Evolutionary conservation across 2,329 filamentous ascomycete species (phyloP), one percentile per base, ranked within the genome.

Genomic region (Colletotrichum truncatum): DNA sequence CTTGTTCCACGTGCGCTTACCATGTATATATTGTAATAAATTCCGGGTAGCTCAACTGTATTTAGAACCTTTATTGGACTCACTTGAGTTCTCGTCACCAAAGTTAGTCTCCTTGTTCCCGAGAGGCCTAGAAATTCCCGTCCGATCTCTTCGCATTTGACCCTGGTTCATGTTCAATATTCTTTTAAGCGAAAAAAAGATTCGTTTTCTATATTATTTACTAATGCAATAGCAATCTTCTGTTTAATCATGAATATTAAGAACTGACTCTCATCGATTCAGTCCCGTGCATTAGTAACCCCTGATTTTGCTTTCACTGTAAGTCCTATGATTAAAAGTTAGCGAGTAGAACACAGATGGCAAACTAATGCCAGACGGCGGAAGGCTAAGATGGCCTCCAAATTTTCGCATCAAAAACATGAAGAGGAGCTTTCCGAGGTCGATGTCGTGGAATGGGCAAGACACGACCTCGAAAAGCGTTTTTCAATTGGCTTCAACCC

Each of bases 1-100:
- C 0, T 0, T 16, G 3, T 43, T 21, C 4, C 18, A 12, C 10
- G 5, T 12, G 0, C 23, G 39, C 0, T 21, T 43, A 3, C 16
- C 23, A 5, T 41, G 38, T 12, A 4, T 21, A 11, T 41, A 21
- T 21, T 11, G 9, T 12, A 21, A 41, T 41, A 41, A 4, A 14
- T 18, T 41, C 14, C 0, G 0, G 39, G 0, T 43, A 7, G 39
- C 39, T 2, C 39, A 12, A 21, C 10, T 43, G 18, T 7, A 21
- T 8, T 14, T 12, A 2, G 16, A 4, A 1, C 39, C 10, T 43
- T 6, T 16, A 21, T 43, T 43, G 18, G 18, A 21, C 2, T 1
- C 39, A 11, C 3, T 21, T 43, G 16, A 23, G 39, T 0, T 43
- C 23, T 43, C 10, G 16, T 23, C 39, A 43, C 23, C 11, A 18